These are phyloP conservation scores for Urostyla sp. DNA, from an alignment of 73 alveolate genomes.

Conservation along the genomic window DNA sequence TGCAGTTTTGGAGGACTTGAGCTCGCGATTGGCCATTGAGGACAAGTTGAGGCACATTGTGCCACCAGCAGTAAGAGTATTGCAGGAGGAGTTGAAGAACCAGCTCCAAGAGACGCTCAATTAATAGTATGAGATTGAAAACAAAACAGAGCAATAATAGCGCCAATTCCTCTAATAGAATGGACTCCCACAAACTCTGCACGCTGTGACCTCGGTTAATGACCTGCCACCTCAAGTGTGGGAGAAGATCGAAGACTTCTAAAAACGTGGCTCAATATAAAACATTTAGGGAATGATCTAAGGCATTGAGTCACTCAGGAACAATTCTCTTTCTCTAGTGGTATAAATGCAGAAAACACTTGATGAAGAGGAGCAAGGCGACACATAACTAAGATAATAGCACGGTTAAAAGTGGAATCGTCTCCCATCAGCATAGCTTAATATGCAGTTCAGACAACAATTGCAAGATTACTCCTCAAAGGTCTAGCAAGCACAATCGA, in stretches of 20 bases:
- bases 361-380: conserved; percentile 50
- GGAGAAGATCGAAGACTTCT: conserved; percentile 65
- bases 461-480: conserved; percentile 12
- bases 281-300: conserved; percentile 38
- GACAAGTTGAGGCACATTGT: conserved; percentile 60
- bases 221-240: conserved; percentile 52
- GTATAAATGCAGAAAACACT: not conserved
- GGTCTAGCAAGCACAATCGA: conserved; percentile 19
- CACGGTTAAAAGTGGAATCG: conserved; percentile 46
- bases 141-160: conserved; percentile 29
- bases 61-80: conserved; percentile 62
- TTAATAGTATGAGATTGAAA: conserved; percentile 9
- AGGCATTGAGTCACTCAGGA: conserved; percentile 33
- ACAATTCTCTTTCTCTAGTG: conserved; percentile 3
- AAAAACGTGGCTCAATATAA: conserved; percentile 34
- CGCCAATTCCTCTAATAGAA: not conserved
- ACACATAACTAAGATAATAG: conserved; percentile 17
- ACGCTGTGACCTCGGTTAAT: conserved; percentile 48
- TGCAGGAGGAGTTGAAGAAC: conserved; percentile 56
- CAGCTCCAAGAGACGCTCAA: conserved; percentile 19
- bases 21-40: conserved; percentile 17
- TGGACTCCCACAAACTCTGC: conserved; percentile 53
- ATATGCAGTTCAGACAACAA: conserved; percentile 43
- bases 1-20: conserved; percentile 25
- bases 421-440: conserved; percentile 52